Percentiles rank a stretch among this genome's conserved stretches.
These are phyloP conservation scores for Metarhizium brunneum DNA, from an alignment of 2,329 filamentous ascomycete genomes.

Conservation along the genomic window DNA sequence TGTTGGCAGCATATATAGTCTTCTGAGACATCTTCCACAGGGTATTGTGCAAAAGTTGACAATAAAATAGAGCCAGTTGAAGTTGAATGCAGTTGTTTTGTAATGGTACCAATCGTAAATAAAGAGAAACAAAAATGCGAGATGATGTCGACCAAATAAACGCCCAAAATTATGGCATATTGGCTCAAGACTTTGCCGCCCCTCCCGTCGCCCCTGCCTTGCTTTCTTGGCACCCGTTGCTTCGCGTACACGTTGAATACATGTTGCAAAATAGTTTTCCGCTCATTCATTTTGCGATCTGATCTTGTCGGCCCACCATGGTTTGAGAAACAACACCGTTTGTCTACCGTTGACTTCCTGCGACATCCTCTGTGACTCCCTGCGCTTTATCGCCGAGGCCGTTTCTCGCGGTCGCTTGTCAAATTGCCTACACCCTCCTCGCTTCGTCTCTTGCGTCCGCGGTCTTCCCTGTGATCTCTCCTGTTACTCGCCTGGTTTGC, in stretches of 20 bases:
- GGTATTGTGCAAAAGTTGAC: not conserved
- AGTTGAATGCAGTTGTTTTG: not conserved
- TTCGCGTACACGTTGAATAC: not conserved
- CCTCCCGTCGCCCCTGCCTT: not conserved
- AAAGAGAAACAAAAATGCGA: not conserved
- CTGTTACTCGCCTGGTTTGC: slow-evolving; percentile 22
- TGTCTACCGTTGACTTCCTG: not conserved
- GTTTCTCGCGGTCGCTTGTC: slow-evolving; percentile 42
- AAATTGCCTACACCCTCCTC: slow-evolving; percentile 35
- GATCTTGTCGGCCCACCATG: not conserved
- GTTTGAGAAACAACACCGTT: not conserved
- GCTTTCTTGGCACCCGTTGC: not conserved
- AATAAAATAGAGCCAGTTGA: not conserved
- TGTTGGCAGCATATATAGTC: not conserved
- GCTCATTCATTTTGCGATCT: not conserved
- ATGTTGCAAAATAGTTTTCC: not conserved
- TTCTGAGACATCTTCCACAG: not conserved
- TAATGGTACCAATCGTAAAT: not conserved
- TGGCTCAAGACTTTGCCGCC: not conserved
- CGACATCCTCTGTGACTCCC: slow-evolving; percentile 3
- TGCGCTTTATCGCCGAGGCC: slow-evolving; percentile 35
- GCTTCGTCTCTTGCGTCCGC: slow-evolving; percentile 31
- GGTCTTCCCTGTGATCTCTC: slow-evolving; percentile 25
- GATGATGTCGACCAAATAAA: not conserved
- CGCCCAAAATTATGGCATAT: not conserved